Percentiles rank a stretch among this genome's conserved stretches.
Conservation (phyloP, 2,329 filamentous ascomycete genomes). For the Ceratocystis alfenasii region DNA sequence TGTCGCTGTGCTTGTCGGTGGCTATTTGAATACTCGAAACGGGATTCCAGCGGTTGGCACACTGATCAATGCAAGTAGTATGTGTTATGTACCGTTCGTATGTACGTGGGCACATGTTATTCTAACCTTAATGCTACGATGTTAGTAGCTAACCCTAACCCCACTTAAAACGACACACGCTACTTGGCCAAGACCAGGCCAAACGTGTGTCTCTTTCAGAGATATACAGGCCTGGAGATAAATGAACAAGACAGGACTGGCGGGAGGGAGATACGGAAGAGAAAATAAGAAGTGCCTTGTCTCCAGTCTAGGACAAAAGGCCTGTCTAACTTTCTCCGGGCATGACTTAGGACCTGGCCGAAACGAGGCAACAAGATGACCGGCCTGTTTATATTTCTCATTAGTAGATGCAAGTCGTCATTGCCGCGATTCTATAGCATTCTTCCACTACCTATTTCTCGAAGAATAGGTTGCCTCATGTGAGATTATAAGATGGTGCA, state of each 20-base stretch:
- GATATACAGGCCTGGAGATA: neutral
- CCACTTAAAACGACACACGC: constrained; percentile 9
- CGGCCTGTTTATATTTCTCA: neutral
- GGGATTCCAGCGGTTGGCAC: neutral
- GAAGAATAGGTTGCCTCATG: constrained; percentile 1
- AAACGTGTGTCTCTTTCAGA: neutral
- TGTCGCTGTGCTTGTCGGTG: too few relatives aligned
- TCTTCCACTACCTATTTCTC: neutral
- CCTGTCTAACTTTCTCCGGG: neutral
- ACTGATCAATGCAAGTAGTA: neutral
- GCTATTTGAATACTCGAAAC: too few relatives aligned
- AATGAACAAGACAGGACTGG: neutral
- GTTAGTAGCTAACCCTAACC: neutral
- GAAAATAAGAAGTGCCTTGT: neutral
- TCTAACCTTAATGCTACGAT: neutral
- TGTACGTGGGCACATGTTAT: neutral
- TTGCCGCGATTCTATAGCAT: neutral
- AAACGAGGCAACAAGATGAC: neutral
- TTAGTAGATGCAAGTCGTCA: neutral
- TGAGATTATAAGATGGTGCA: neutral
- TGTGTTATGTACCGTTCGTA: too few relatives aligned
- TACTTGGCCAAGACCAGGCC: too few relatives aligned
- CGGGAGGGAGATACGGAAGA: neutral
- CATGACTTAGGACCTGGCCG: neutral
- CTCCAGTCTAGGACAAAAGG: neutral